Evolutionary conservation across 805 yeast species (phyloP).

Genomic region (Metahyphopichia silvanorum): DNA sequence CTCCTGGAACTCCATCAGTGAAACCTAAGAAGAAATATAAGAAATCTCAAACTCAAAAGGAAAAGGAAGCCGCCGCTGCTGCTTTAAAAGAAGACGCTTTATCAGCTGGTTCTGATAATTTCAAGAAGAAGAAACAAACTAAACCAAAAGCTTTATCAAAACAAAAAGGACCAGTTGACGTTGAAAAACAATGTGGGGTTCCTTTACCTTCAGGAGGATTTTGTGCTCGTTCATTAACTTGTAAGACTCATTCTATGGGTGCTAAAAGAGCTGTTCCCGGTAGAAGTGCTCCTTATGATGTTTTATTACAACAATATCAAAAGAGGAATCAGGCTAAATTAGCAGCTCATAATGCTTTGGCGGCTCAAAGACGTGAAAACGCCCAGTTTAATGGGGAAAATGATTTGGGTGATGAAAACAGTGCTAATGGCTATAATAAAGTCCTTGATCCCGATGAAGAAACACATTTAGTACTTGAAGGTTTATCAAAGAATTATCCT

Average conservation of each 20-base stretch:
- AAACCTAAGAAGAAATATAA: constrained; percentile 42
- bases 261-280: constrained; percentile 95
- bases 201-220: constrained; percentile 90
- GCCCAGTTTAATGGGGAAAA: constrained; percentile 36
- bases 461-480: constrained; percentile 85
- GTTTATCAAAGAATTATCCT: constrained; percentile 76
- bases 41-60: constrained; percentile 41
- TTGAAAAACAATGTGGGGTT: constrained; percentile 95
- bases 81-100: constrained; percentile 16
- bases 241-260: constrained; percentile 98
- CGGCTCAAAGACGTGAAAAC: constrained; percentile 72
- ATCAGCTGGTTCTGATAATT: constrained; percentile 8
- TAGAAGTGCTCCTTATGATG: constrained; percentile 89
- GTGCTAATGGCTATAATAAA: constrained; percentile 33
- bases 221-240: constrained; percentile 93
- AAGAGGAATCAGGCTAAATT: constrained; percentile 87
- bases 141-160: constrained; percentile 46
- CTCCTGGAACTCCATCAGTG: constrained; percentile 24
- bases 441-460: constrained; percentile 87
- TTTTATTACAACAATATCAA: constrained; percentile 83
- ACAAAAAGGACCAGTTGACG: constrained; percentile 81
- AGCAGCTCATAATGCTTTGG: constrained; percentile 78
- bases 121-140: constrained; percentile 31
- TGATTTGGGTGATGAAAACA: constrained; percentile 15
- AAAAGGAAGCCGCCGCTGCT: constrained; percentile 45